These are phyloP conservation scores for Moesziomyces sp. DNA, from an alignment of 1,284 basidiomycete species.

Conservation along the genomic window DNA sequence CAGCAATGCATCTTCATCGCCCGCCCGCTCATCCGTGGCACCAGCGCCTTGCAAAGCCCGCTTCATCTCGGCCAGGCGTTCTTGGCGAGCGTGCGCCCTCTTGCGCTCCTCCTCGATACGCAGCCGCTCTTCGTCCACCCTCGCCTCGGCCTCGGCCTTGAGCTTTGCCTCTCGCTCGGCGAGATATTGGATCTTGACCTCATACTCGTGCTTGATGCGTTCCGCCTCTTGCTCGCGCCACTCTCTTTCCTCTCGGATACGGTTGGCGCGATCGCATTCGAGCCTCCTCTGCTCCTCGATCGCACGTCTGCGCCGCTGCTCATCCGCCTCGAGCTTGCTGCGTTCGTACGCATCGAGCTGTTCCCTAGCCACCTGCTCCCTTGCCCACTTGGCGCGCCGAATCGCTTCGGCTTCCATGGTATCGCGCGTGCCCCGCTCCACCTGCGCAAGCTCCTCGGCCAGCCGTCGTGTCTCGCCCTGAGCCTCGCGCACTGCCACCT, in stretches of 20 bases:
- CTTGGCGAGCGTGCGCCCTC: neutral
- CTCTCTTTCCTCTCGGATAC: slow-evolving; percentile 15
- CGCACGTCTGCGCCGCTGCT: slow-evolving; percentile 14
- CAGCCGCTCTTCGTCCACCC: slow-evolving; percentile 10
- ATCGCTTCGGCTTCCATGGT: slow-evolving; percentile 24
- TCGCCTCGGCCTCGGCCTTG: slow-evolving; percentile 14
- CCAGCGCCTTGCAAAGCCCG: neutral
- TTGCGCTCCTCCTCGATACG: slow-evolving; percentile 2
- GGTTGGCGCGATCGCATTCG: slow-evolving; percentile 11
- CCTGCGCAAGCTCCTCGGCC: slow-evolving; percentile 15
- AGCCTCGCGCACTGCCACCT: slow-evolving; percentile 12
- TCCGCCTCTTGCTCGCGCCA: slow-evolving; percentile 23
- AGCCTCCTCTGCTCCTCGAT: slow-evolving; percentile 19
- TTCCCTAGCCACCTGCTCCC: slow-evolving; percentile 25
- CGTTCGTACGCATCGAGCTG: slow-evolving; percentile 35
- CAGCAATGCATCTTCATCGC: neutral
- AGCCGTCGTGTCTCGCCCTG: slow-evolving; percentile 14
- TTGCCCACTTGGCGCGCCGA: slow-evolving; percentile 26
- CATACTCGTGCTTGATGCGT: slow-evolving; percentile 25
- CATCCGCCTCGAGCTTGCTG: slow-evolving; percentile 30
- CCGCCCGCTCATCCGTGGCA: neutral
- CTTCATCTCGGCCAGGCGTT: slow-evolving; percentile 1
- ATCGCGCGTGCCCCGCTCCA: slow-evolving; percentile 11
- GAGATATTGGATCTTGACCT: slow-evolving; percentile 13
- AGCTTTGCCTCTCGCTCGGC: slow-evolving; percentile 16